Conservation (phyloP, 176 grass and related monocot genomes). For the Rhynchospora breviuscula region DNA sequence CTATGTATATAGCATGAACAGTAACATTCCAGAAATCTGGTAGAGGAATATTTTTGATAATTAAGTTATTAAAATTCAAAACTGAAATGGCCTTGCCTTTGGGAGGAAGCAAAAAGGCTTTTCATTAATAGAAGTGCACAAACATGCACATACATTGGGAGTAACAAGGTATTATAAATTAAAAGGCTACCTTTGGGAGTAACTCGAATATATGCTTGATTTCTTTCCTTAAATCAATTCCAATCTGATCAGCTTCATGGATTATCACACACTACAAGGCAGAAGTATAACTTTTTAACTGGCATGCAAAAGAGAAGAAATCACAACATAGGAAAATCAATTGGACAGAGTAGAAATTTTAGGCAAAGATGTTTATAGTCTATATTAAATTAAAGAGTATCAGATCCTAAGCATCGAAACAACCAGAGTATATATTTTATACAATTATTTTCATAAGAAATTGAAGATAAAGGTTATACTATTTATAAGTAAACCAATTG, state of each 20-base stretch:
- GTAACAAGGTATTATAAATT: too few species aligned
- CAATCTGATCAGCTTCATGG: conserved; percentile 39
- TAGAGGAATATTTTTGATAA: too few species aligned
- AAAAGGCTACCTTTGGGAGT: conserved; percentile 24
- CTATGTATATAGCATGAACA: too few species aligned
- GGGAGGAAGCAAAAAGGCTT: neutral
- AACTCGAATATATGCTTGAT: conserved; percentile 49
- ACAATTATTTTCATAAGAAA: neutral
- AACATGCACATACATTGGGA: neutral
- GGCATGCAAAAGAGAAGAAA: neutral
- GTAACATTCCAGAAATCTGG: too few species aligned
- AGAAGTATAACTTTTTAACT: neutral
- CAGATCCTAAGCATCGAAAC: neutral
- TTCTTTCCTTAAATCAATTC: conserved; percentile 35
- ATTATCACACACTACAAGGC: conserved; percentile 31
- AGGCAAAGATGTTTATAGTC: neutral
- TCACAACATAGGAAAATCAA: neutral
- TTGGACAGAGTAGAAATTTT: neutral
- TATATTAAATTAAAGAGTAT: neutral
- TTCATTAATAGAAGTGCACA: neutral
- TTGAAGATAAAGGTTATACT: neutral
- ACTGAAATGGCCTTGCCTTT: too few species aligned
- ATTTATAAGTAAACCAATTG: neutral
- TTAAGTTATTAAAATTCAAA: too few species aligned
- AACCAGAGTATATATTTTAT: neutral